Percentiles rank a stretch among this genome's conserved stretches.
Evolutionary conservation across 2,329 filamentous ascomycete species (phyloP).

Genomic region (Zymoseptoria crescenta): DNA sequence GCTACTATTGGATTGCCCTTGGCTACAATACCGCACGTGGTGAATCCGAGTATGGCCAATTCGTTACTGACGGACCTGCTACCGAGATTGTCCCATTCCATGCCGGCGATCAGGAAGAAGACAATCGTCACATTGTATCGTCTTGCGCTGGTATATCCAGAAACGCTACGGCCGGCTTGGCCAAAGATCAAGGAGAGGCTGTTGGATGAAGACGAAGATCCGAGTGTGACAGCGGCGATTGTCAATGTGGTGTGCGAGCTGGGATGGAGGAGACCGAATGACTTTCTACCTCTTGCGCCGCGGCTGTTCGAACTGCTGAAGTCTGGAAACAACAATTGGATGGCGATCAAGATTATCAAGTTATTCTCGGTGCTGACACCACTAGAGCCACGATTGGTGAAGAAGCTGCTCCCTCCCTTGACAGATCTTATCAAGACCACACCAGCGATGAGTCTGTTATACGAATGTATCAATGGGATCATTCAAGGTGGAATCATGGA

Average conservation of each 20-base stretch:
- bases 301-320: constrained; percentile 87
- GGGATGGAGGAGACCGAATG: constrained; percentile 85
- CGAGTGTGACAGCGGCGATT: constrained; percentile 89
- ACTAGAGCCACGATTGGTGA: constrained; percentile 80
- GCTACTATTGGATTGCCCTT: constrained; percentile 80
- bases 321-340: constrained; percentile 95
- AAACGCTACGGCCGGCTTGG: constrained; percentile 86
- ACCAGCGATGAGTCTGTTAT: constrained; percentile 92
- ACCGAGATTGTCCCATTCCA: constrained; percentile 77
- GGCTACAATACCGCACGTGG: constrained; percentile 84
- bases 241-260: constrained; percentile 96
- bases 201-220: constrained; percentile 82
- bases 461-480: constrained; percentile 97
- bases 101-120: constrained; percentile 85
- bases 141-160: constrained; percentile 89
- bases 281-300: constrained; percentile 87
- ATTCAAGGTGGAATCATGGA: constrained; percentile 93
- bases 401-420: constrained; percentile 82
- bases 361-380: constrained; percentile 92
- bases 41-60: constrained; percentile 84
- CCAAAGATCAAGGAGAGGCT: constrained; percentile 93
- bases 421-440: constrained; percentile 92
- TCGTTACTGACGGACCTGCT: constrained; percentile 81
- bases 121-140: constrained; percentile 91
- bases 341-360: constrained; percentile 99